Base-by-base conservation (phyloP, 2,329 filamentous ascomycete genomes). In the Monilinia fructigena region DNA sequence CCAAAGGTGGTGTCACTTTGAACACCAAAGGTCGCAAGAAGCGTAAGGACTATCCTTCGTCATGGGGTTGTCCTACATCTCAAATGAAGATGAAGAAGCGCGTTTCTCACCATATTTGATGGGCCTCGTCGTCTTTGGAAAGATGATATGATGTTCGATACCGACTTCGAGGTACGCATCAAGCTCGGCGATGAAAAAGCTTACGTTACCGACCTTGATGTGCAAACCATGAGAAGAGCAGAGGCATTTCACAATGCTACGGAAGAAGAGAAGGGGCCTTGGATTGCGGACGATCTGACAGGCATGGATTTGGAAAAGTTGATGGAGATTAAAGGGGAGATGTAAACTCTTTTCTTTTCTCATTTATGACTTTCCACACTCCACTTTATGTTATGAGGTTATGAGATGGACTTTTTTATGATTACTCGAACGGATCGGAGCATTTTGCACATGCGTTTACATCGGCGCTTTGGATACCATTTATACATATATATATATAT, bases 71-170 rank as follows among this genome's bases (percentile, higher is more conserved):
- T 74, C 86, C 93, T 69, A 89, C 91, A 74, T 90, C 92, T 74
- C 93, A 95, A 81, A 97, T 98, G 92, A 96, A 91, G 76, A 96
- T 96, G 87, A 97, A 96, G 86, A 97, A 97, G 86, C 91, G 95
- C 38, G 92, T 97, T 97, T 65, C 83, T 98, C 74, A 92, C 92
- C 70, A 91, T 96, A 26, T 99, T 96, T 74, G 93, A 98, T 75
- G 95, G 95, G 0, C 85, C 85, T 20, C 88, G 93, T 63, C 88
- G 94, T 53, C 84, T 99, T 60, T 95, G 91, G 85, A 98, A 98
- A 82, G 95, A 99, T 76, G 95, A 99, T 79, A 95, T 98, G 92
- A 96, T 97, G 93, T 88, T 99, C 60, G 92, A 93, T 72, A 93
- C 91, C 20, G 93, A 97, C 73, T 93, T 95, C 75, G 95, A 99